Evolutionary conservation across 2,329 filamentous ascomycete genomes (phyloP).

Genomic region (Phyllosticta paracitricarpa): DNA sequence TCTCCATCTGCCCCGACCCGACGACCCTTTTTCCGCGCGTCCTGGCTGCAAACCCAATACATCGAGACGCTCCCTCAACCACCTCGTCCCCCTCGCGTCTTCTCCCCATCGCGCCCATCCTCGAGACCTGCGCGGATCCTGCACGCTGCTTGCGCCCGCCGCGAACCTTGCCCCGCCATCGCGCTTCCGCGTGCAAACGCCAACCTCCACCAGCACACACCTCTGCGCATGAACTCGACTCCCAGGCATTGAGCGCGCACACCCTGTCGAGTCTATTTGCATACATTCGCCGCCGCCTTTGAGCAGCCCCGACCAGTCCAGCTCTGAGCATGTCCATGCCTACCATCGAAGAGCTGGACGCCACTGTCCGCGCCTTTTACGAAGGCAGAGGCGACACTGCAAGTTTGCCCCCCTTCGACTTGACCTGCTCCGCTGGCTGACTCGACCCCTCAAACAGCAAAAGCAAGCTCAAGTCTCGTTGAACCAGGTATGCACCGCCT

Average conservation of each 20-base stretch:
- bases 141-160: constrained; percentile 5
- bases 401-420: constrained; percentile 28
- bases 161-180: constrained; percentile 10
- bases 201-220: background rate
- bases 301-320: constrained; percentile 5
- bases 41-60: background rate
- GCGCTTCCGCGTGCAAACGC: constrained; percentile 9
- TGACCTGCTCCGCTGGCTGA: constrained; percentile 19
- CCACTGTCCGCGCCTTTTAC: constrained; percentile 92
- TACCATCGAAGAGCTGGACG: constrained; percentile 93
- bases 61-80: background rate
- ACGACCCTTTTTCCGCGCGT: background rate
- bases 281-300: background rate
- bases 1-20: background rate
- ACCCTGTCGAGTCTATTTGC: background rate
- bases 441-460: constrained; percentile 53
- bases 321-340: constrained; percentile 44
- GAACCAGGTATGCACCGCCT: constrained; percentile 61
- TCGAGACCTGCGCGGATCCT: constrained; percentile 1
- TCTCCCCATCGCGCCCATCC: background rate
- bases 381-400: constrained; percentile 92
- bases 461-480: constrained; percentile 87
- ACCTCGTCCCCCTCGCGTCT: background rate
- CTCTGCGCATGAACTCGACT: constrained; percentile 7
- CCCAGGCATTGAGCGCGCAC: constrained; percentile 9